phyloP scores from a whole-genome alignment of 2,329 filamentous ascomycete species.

The Claviceps cyperi region DNA sequence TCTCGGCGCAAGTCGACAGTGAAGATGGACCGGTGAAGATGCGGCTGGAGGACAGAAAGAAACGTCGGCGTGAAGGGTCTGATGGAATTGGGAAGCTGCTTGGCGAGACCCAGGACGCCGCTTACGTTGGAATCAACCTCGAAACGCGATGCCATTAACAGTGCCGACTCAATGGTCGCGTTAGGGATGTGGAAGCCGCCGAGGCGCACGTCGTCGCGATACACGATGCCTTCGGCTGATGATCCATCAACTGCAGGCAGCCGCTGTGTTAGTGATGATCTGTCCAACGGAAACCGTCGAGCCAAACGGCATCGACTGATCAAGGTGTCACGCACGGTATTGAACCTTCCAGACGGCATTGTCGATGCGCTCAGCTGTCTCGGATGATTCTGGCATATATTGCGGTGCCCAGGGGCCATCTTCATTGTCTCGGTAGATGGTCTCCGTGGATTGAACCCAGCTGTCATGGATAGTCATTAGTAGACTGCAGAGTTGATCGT shows the following conservation, averaged over 20 bases:
- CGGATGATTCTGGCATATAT: constrained; percentile 32
- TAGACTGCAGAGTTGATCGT: no score
- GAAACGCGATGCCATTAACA: constrained; percentile 26
- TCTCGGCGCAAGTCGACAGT: constrained; percentile 34
- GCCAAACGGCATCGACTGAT: constrained; percentile 11
- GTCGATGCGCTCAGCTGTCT: constrained; percentile 25
- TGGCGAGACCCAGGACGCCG: constrained; percentile 38
- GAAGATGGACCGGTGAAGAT: constrained; percentile 29
- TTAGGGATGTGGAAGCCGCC: constrained; percentile 28
- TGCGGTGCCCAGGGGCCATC: constrained; percentile 22
- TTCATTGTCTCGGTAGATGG: constrained; percentile 19
- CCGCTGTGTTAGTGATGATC: not conserved
- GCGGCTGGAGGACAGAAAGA: constrained; percentile 27
- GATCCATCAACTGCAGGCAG: constrained; percentile 27
- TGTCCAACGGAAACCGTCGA: not conserved
- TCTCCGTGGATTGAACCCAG: constrained; percentile 41
- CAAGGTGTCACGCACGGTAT: constrained; percentile 29
- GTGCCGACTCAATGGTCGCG: constrained; percentile 35
- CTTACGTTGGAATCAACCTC: constrained; percentile 28
- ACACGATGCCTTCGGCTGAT: constrained; percentile 32
- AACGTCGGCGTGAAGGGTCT: constrained; percentile 28
- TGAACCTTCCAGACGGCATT: constrained; percentile 34
- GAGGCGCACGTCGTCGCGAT: constrained; percentile 34
- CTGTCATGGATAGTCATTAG: constrained; percentile 14
- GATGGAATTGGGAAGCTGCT: constrained; percentile 29